Percentiles rank a stretch among this genome's conserved stretches.
Conservation (phyloP, 23 red algal species). For the Pyropia haitanensis region DNA sequence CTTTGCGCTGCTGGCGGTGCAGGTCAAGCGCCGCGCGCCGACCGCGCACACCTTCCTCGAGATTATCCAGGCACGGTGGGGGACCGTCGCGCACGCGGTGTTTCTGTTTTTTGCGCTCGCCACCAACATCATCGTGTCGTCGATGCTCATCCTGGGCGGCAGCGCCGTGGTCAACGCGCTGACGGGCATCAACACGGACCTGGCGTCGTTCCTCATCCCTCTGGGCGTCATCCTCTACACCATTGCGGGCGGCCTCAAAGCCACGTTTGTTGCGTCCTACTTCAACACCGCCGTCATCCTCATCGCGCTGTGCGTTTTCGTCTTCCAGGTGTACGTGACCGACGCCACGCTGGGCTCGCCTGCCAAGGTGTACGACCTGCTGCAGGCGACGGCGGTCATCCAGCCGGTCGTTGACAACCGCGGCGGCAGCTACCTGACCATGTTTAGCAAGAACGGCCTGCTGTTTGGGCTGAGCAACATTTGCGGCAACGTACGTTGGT, state of each 20-base stretch:
- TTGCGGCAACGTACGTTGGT: conserved; percentile 19
- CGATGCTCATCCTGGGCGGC: conserved; percentile 70
- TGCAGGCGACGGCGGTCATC: conserved; percentile 5
- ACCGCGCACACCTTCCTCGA: conserved; percentile 67
- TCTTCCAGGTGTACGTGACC: conserved; percentile 61
- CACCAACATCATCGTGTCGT: conserved; percentile 74
- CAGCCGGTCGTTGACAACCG: conserved; percentile 34
- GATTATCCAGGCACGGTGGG: conserved; percentile 66
- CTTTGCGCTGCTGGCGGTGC: conserved; percentile 55
- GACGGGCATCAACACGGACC: conserved; percentile 52
- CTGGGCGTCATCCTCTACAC: conserved; percentile 79
- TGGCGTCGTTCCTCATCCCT: conserved; percentile 68
- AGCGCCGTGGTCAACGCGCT: conserved; percentile 34
- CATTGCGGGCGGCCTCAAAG: conserved; percentile 75
- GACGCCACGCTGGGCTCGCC: conserved; percentile 27
- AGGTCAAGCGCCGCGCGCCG: conserved; percentile 62
- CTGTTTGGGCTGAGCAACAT: conserved; percentile 77
- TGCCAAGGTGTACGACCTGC: conserved; percentile 20
- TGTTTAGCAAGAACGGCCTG: conserved; percentile 49
- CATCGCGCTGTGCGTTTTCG: conserved; percentile 57
- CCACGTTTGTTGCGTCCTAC: conserved; percentile 70
- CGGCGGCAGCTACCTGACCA: conserved; percentile 55
- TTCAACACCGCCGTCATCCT: conserved; percentile 79
- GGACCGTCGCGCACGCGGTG: conserved; percentile 25
- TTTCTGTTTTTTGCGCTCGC: conserved; percentile 53